phyloP scores from a whole-genome alignment of 2,329 filamentous ascomycete genomes.

The Aspergillus arachidicola region DNA sequence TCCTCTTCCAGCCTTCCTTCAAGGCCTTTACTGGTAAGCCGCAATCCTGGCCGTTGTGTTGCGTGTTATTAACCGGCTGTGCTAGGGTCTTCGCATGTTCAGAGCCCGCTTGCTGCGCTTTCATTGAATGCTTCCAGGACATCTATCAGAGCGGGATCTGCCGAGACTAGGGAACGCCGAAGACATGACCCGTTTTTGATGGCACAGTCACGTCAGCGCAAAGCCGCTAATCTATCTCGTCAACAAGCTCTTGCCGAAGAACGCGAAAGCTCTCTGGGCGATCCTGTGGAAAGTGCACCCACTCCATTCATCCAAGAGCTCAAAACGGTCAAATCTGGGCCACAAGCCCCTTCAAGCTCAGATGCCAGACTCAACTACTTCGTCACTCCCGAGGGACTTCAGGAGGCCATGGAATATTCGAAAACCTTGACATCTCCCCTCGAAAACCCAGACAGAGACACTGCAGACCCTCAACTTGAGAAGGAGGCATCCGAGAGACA shows the following conservation, averaged over 20 bases:
- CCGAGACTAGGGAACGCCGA: conserved; percentile 65
- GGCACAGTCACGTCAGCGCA: conserved; percentile 79
- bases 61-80: conserved; percentile 12
- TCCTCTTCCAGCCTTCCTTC: conserved; percentile 63
- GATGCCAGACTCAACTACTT: conserved; percentile 70
- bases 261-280: conserved; percentile 67
- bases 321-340: conserved; percentile 23
- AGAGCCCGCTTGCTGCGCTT: conserved; percentile 53
- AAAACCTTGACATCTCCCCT: conserved; percentile 59
- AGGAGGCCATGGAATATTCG: conserved; percentile 67
- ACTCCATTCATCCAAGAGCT: conserved; percentile 73
- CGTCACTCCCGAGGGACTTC: conserved; percentile 68
- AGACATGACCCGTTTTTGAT: conserved; percentile 80
- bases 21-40: conserved; percentile 63
- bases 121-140: conserved; percentile 53
- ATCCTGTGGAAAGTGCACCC: conserved; percentile 75
- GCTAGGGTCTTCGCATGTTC: conserved; percentile 33
- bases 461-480: conserved; percentile 42
- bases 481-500: conserved; percentile 49
- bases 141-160: conserved; percentile 66
- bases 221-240: conserved; percentile 77
- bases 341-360: conserved; percentile 15
- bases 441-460: conserved; percentile 30
- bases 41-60: conserved; percentile 9
- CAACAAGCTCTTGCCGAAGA: conserved; percentile 69